Base-by-base conservation (phyloP, 1,139 yeast species). In the Zhuliangozyma blackwelliae region DNA sequence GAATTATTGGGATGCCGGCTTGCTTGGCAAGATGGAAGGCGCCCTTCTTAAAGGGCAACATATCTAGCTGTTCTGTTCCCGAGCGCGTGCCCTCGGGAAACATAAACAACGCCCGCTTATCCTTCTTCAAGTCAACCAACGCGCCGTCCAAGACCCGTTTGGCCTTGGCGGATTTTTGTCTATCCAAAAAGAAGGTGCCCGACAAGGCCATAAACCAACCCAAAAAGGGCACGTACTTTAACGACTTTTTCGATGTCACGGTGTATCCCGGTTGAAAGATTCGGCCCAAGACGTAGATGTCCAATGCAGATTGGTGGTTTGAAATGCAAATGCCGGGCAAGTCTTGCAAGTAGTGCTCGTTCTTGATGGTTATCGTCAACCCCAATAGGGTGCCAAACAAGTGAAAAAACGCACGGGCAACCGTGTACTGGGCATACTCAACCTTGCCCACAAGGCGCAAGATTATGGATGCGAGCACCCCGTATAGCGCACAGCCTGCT, bases 31-130 rank as follows among this genome's bases (percentile, higher is more conserved):
- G 74, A 61, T 92, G 96, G 78, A 94, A 94, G 0, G 97, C 97
- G 35, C 99, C 99, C 57, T 94, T 94, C 61, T 92, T 92, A 63
- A 92, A 87, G 1, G 96, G 95, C 38, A 87, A 69, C 59, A 94
- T 64, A 9, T 73, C 79, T 36, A 95, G 82, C 31, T 70, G 70
- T 21, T 75, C 65, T 11, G 83, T 61, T 45, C 81, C 85, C 0
- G 97, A 87, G 58, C 99, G 77, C 1, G 98, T 94, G 20, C 99
- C 99, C 60, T 90, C 96, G 12, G 97, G 96, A 70, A 87, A 90
- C 64, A 90, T 77, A 68, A 82, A 90, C 29, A 90, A 71, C 10
- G 84, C 87, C 54, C 92, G 70, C 50, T 79, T 77, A 33, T 78
- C 66, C 10, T 59, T 52, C 55, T 78, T 80, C 58, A 92, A 70